These are phyloP conservation scores for Euphrasia confusa DNA, from an alignment of 257 asterid genomes.

Conservation along the genomic window DNA sequence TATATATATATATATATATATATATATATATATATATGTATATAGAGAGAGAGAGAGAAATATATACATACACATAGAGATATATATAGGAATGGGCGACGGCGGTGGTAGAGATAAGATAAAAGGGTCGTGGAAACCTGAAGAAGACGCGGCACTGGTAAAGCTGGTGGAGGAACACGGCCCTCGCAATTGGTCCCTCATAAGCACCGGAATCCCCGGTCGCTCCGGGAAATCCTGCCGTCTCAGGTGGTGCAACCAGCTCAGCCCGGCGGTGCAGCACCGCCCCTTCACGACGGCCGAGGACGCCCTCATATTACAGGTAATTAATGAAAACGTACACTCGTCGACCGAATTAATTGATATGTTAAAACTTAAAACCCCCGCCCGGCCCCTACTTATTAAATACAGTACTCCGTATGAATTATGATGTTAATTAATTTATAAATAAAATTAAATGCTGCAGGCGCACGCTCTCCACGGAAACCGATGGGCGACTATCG, in stretches of 20 bases:
- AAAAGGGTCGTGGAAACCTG: constrained; percentile 60
- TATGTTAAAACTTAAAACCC: neutral
- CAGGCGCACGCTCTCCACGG: constrained; percentile 52
- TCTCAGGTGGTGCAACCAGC: constrained; percentile 77
- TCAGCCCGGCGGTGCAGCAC: constrained; percentile 59
- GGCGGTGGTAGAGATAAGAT: constrained; percentile 21
- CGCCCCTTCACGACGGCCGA: constrained; percentile 54
- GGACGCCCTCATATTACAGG: constrained; percentile 34
- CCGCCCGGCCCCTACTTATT: too few species aligned
- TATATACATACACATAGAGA: too few species aligned
- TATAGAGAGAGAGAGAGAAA: too few species aligned
- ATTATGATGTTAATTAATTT: too few species aligned
- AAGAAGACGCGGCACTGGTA: constrained; percentile 43
- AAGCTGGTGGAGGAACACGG: constrained; percentile 57
- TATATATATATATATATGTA: too few species aligned
- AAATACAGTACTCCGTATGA: too few species aligned
- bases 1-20: too few species aligned
- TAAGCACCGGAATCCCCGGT: constrained; percentile 53
- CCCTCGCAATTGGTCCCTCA: constrained; percentile 63
- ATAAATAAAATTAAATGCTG: too few species aligned
- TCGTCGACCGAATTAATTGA: neutral
- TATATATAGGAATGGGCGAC: neutral
- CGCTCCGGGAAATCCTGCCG: constrained; percentile 73
- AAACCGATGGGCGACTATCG: constrained; percentile 62
- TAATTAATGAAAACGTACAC: too few species aligned